A percentile compares a stretch with the other conserved stretches of the same genome.
Conservation (phyloP, 2,329 filamentous ascomycete species). For the Ophiosphaerella korrae region DNA sequence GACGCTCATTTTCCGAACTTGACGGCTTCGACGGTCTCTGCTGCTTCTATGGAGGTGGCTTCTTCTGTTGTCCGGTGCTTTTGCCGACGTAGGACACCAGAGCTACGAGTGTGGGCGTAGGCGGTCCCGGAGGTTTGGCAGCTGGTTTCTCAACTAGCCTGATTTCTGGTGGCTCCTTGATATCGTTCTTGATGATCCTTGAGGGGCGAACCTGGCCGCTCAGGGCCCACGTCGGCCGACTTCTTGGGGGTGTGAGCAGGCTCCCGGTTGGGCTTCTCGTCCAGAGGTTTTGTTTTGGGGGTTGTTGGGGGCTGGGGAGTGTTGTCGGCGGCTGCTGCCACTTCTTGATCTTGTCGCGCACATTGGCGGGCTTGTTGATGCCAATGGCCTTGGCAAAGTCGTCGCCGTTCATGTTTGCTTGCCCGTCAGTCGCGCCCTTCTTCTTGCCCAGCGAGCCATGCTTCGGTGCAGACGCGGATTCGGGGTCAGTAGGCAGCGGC, state of each 20-base stretch:
- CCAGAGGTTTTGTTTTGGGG: slow-evolving; percentile 25
- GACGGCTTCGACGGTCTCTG: slow-evolving; percentile 37
- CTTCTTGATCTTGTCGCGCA: slow-evolving; percentile 77
- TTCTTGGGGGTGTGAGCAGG: slow-evolving; percentile 31
- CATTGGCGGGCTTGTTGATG: slow-evolving; percentile 52
- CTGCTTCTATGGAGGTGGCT: slow-evolving; percentile 23
- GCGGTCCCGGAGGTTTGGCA: slow-evolving; percentile 17
- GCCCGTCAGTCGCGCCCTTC: slow-evolving; percentile 31
- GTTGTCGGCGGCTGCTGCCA: slow-evolving; percentile 64
- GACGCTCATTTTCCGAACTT: slow-evolving; percentile 40
- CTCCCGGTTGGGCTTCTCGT: slow-evolving; percentile 36
- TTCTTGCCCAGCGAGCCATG: slow-evolving; percentile 38
- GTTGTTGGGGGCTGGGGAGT: too few relatives aligned
- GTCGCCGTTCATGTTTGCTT: slow-evolving; percentile 39
- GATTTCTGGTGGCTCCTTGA: not conserved
- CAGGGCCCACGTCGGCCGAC: slow-evolving; percentile 32
- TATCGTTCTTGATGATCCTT: slow-evolving; percentile 30
- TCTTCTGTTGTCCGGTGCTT: slow-evolving; percentile 34
- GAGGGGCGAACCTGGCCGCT: slow-evolving; percentile 48
- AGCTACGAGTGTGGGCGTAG: slow-evolving; percentile 21
- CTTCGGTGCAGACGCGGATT: slow-evolving; percentile 23
- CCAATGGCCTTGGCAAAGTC: slow-evolving; percentile 49
- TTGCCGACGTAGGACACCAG: slow-evolving; percentile 34
- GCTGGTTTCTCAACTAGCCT: slow-evolving; percentile 5
- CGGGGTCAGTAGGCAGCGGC: slow-evolving; percentile 28